These are phyloP conservation scores for Kodamaea neixiangensis DNA, from an alignment of 805 yeast genomes.

Conservation along the genomic window DNA sequence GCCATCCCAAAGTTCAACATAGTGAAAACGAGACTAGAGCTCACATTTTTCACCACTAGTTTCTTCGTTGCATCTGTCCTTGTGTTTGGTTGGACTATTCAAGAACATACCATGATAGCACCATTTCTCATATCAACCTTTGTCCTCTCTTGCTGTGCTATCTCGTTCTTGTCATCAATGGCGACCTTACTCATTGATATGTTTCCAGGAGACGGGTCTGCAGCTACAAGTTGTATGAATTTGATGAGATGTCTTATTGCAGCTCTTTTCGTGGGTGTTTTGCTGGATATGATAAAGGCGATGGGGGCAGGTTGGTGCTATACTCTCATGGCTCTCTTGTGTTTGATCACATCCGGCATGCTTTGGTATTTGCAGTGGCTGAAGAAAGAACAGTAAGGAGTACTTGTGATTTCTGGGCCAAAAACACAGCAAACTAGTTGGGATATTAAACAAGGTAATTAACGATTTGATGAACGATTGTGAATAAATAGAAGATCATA, in stretches of 20 bases:
- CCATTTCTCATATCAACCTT: slow-evolving; percentile 61
- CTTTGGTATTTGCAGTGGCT: slow-evolving; percentile 11
- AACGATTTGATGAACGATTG: too few relatives aligned
- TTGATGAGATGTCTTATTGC: slow-evolving; percentile 70
- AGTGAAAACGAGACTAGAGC: slow-evolving; percentile 54
- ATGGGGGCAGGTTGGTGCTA: slow-evolving; percentile 77
- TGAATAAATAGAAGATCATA: too few relatives aligned
- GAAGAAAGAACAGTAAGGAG: slow-evolving; percentile 3
- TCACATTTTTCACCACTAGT: slow-evolving; percentile 41
- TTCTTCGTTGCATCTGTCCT: slow-evolving; percentile 44
- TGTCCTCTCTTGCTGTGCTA: slow-evolving; percentile 57
- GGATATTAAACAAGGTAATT: too few relatives aligned
- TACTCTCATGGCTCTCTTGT: slow-evolving; percentile 64
- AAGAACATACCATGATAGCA: slow-evolving; percentile 47
- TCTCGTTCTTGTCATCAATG: slow-evolving; percentile 57
- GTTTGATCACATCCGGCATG: slow-evolving; percentile 16
- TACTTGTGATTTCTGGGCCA: slow-evolving; percentile 1
- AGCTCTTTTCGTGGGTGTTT: slow-evolving; percentile 69
- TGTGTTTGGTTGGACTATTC: slow-evolving; percentile 75
- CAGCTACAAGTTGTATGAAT: slow-evolving; percentile 74
- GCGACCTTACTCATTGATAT: slow-evolving; percentile 76
- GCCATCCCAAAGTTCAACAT: slow-evolving; percentile 47
- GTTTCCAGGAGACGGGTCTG: slow-evolving; percentile 67
- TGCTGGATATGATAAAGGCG: slow-evolving; percentile 55
- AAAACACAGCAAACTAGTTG: too few relatives aligned